Evolutionary conservation across 805 yeast genomes (phyloP), one percentile per base, ranked within the genome.

Genomic region (Wickerhamia fluorescens): DNA sequence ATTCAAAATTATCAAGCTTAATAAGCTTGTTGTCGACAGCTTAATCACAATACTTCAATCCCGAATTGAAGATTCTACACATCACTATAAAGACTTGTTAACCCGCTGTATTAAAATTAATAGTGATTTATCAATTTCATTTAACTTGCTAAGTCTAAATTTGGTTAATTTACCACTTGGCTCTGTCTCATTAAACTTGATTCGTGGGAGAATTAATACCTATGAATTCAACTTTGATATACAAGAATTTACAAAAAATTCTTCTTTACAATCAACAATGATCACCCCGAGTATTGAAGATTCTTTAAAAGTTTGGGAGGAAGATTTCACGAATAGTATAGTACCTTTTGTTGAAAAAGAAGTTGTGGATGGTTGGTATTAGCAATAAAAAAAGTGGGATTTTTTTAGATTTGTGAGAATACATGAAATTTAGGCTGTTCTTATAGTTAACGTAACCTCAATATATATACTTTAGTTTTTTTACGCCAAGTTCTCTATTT

Each of bases 301-400:
- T 3, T 27, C 19, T 13, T 11, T 24, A 7, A n/a, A 16, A 7
- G 28, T 16, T 2, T 49, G 53, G 54, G 36, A 27, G 16, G 17
- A 20, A 11, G 42, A 45, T 9, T 35, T 45, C 16, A 19, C 32
- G 23, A 27, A 25, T 5, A 29, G 27, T 1, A 40, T 59, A 7
- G 27, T 51, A 2, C 54, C 55, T 3, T 52, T 59, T 30, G 40
- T 56, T 7, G 47, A 47, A 12, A 41, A 40, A 11, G 68, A 63
- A 34, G 47, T 41, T 27, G 30, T 42, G 14, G 58, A 61, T 13
- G 68, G 68, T 4, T 63, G 67, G 67, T 39, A 32, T 16, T 46
- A 31, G 33, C n/a, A 21, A 17, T 9, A 13, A 18, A 11, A 14
- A n/a, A n/a, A n/a, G n/a, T n/a, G n/a, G n/a, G n/a, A n/a, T n/a